phyloP scores from a whole-genome alignment of 352 stramenopile genomes.

The Phytophthora tubulina region DNA sequence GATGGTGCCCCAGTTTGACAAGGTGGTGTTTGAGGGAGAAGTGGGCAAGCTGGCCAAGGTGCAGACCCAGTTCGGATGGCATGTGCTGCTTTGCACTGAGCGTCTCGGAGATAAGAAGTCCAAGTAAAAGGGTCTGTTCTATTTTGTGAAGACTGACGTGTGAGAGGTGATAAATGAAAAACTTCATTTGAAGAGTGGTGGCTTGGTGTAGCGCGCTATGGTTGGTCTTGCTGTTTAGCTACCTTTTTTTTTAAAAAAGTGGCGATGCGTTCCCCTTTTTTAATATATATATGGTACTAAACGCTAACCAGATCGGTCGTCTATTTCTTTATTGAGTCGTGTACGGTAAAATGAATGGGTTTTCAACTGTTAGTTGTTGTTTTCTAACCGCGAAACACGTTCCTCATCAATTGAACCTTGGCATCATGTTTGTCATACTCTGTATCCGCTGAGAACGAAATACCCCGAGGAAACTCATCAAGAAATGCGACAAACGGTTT shows the following conservation, averaged over 20 bases:
- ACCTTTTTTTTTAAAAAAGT: no score
- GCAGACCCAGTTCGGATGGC: slow-evolving; percentile 81
- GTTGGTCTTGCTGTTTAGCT: no score
- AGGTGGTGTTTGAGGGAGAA: slow-evolving; percentile 66
- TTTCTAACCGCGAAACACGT: not conserved
- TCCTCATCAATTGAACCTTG: not conserved
- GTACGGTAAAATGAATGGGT: no score
- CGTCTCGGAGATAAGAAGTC: slow-evolving; percentile 61
- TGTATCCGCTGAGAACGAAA: no score
- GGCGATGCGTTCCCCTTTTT: no score
- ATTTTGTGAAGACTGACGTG: not conserved
- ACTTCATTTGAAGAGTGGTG: not conserved
- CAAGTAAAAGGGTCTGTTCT: slow-evolving; percentile 22
- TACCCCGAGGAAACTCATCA: not conserved
- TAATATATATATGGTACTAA: no score
- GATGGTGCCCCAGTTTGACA: slow-evolving; percentile 85
- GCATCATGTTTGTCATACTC: not conserved
- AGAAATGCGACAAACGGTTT: not conserved
- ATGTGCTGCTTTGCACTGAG: slow-evolving; percentile 78
- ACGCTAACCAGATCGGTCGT: no score
- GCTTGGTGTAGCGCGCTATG: no score
- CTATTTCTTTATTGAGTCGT: no score
- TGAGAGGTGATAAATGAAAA: not conserved
- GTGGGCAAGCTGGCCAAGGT: slow-evolving; percentile 71
- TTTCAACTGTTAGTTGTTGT: no score